phyloP scores from a whole-genome alignment of 2,329 filamentous ascomycete species.

The Pestalotiopsis sp. region DNA sequence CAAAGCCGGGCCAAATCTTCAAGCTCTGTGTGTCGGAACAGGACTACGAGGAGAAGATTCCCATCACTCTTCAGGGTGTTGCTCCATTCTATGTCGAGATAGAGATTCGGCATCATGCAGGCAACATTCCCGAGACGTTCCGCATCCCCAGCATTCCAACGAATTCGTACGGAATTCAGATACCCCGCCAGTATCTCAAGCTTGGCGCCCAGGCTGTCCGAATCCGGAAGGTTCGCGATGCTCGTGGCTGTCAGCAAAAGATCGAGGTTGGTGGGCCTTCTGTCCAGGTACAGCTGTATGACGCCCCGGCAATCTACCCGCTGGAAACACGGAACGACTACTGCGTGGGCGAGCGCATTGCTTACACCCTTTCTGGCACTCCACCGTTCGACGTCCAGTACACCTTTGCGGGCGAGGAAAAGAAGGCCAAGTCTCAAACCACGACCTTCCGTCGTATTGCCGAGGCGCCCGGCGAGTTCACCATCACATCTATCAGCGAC shows the following conservation, averaged over 20 bases:
- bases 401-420: slow-evolving; percentile 76
- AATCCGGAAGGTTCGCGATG: slow-evolving; percentile 87
- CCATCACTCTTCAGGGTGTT: slow-evolving; percentile 79
- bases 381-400: slow-evolving; percentile 94
- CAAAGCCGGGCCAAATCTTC: slow-evolving; percentile 87
- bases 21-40: slow-evolving; percentile 91
- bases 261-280: slow-evolving; percentile 72
- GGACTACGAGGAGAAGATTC: slow-evolving; percentile 82
- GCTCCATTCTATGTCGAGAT: slow-evolving; percentile 91
- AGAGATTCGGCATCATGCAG: slow-evolving; percentile 89
- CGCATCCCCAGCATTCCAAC: slow-evolving; percentile 78
- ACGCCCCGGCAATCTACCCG: slow-evolving; percentile 88
- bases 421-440: slow-evolving; percentile 77
- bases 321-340: slow-evolving; percentile 85
- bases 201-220: slow-evolving; percentile 88
- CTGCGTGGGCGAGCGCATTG: slow-evolving; percentile 93
- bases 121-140: slow-evolving; percentile 77
- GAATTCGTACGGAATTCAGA: slow-evolving; percentile 76
- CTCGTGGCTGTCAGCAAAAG: slow-evolving; percentile 81
- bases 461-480: slow-evolving; percentile 86
- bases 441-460: slow-evolving; percentile 93
- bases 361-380: slow-evolving; percentile 87
- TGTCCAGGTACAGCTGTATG: slow-evolving; percentile 89
- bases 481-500: slow-evolving; percentile 85
- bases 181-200: slow-evolving; percentile 82